Conservation (phyloP, 2,329 filamentous ascomycete species). For the Metarhizium humberi region DNA sequence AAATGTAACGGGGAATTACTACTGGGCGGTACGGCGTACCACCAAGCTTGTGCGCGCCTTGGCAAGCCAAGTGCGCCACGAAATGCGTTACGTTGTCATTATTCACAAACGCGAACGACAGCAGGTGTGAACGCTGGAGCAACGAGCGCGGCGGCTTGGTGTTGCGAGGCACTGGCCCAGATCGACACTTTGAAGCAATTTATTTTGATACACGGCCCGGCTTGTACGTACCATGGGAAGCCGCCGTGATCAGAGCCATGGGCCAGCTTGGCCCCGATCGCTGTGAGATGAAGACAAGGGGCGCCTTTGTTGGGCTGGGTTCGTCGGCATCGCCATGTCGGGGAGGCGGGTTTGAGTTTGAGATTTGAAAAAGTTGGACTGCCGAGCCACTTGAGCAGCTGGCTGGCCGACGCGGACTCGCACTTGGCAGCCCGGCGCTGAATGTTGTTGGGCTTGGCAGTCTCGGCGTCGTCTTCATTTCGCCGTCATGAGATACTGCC, state of each 20-base stretch:
- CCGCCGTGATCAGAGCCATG: not conserved
- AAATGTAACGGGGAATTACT: too few relatives aligned
- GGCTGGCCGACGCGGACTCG: conserved; percentile 1
- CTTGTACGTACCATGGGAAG: not conserved
- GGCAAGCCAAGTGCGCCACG: not conserved
- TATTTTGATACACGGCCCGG: not conserved
- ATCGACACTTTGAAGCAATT: not conserved
- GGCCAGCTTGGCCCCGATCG: not conserved
- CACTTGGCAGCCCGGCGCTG: not conserved
- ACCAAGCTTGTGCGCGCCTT: not conserved
- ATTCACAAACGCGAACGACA: not conserved
- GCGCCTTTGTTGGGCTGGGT: too few relatives aligned
- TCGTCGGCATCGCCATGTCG: too few relatives aligned
- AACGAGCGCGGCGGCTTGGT: not conserved
- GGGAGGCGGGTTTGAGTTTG: too few relatives aligned
- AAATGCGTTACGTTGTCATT: not conserved
- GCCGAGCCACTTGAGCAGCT: conserved; percentile 1
- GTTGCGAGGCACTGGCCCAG: not conserved
- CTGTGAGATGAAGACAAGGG: too few relatives aligned
- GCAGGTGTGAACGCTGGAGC: not conserved
- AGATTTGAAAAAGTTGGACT: not conserved
- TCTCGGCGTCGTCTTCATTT: conserved; percentile 10
- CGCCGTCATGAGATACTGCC: conserved; percentile 8
- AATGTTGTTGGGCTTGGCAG: conserved; percentile 11
- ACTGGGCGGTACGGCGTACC: not conserved